These are phyloP conservation scores for Melampsora larici-populina DNA, from an alignment of 1,284 basidiomycete genomes.

Conservation along the genomic window DNA sequence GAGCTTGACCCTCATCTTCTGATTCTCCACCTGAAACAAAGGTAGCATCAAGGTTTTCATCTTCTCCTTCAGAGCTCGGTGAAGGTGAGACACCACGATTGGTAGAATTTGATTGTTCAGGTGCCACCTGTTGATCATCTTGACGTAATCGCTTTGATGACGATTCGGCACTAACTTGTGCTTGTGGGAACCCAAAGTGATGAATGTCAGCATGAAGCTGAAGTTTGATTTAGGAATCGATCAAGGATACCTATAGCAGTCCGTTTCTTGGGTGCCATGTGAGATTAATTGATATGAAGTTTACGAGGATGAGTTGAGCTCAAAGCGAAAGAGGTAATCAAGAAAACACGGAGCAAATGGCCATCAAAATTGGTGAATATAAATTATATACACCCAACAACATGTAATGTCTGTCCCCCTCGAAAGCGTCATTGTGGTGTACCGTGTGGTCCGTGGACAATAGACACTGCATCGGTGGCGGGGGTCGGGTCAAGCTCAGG, in stretches of 20 bases:
- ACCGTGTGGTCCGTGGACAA: too few species aligned
- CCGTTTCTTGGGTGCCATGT: slow-evolving; percentile 1
- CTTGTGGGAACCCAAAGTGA: background rate
- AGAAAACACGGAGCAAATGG: too few species aligned
- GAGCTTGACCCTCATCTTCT: slow-evolving; percentile 22
- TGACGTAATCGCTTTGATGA: background rate
- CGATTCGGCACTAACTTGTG: background rate
- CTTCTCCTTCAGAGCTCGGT: slow-evolving; percentile 20
- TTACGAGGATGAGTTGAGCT: too few species aligned
- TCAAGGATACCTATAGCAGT: background rate
- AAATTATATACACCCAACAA: too few species aligned
- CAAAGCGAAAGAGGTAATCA: too few species aligned
- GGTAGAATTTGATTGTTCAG: background rate
- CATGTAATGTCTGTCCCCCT: too few species aligned
- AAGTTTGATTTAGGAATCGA: background rate
- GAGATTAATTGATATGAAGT: too few species aligned
- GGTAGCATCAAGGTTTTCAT: slow-evolving; percentile 40
- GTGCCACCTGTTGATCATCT: background rate
- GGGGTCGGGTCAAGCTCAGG: too few species aligned
- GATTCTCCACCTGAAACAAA: slow-evolving; percentile 40
- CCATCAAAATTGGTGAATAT: too few species aligned
- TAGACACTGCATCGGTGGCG: too few species aligned
- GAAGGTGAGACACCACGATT: background rate
- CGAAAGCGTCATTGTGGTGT: too few species aligned
- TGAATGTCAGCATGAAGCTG: background rate